A percentile compares a stretch with the other conserved stretches of the same genome.
Evolutionary conservation across 352 stramenopile species (phyloP).

Genomic region (Phytophthora rubi): DNA sequence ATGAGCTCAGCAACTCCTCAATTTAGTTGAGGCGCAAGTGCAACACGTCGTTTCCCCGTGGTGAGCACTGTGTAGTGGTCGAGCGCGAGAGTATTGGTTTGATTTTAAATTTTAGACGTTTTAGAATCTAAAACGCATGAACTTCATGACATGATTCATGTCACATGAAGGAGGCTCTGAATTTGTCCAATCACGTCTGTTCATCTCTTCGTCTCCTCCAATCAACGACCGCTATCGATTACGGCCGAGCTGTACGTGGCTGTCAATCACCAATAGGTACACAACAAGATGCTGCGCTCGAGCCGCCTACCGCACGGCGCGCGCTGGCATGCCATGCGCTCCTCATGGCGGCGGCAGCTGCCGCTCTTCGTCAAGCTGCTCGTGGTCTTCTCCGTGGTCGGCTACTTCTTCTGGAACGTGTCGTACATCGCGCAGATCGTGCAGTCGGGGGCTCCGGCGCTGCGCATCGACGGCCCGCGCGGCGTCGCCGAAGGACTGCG

Average conservation of each 20-base stretch:
- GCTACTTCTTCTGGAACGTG: constrained; percentile 67
- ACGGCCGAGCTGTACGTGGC: not conserved
- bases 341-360: constrained; percentile 24
- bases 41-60: no score
- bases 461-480: constrained; percentile 20
- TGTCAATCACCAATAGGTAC: not conserved
- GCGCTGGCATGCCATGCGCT: no score
- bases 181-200: no score
- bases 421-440: constrained; percentile 45
- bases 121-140: no score
- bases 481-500: constrained; percentile 13
- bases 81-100: no score
- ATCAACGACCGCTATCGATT: not conserved
- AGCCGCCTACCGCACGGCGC: constrained; percentile 27
- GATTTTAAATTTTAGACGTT: no score
- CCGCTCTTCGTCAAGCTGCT: constrained; percentile 30
- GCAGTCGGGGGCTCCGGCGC: constrained; percentile 14
- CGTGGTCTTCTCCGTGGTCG: constrained; percentile 33
- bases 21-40: no score
- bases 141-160: no score
- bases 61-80: no score
- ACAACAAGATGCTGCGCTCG: constrained; percentile 27
- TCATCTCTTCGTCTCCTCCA: not conserved
- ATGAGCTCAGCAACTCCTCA: no score
- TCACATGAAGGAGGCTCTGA: no score